Base-by-base conservation (phyloP, 2,329 filamentous ascomycete genomes). In the Ophiostoma perfectum region DNA sequence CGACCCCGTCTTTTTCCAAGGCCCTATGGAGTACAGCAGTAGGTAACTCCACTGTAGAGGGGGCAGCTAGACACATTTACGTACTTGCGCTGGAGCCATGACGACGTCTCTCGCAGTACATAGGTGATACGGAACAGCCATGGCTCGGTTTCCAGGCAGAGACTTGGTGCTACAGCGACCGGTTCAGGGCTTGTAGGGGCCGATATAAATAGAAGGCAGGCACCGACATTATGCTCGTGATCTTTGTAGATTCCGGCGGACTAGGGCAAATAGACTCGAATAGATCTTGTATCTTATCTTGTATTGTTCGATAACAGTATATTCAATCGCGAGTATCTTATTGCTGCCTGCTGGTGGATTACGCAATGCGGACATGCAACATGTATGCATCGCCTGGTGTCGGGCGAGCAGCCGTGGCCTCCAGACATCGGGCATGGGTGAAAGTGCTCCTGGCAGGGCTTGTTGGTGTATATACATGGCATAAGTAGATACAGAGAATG, bases 331-430 rank as follows among this genome's bases (percentile, higher is more conserved):
- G 2, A 27, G 27, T 2, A 27, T 41, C 41, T 39, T 14, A n/a
- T 3, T 62, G 58, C 58, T 62, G 36, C 58, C 58, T 62, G 58
- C 2, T 62, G 58, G 27, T 11, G 49, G 27, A 62, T 62, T 62
- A 41, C 36, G 58, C 58, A 62, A 14, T 38, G 14, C 44, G 38
- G 62, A 64, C 62, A 27, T 55, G n/a, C n/a, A 27, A 14, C 27
- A 27, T 27, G 27, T 27, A 27, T 55, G n/a, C 49, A 12, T 27
- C 16, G 49, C 49, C 27, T 27, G 27, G 27, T 27, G 27, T 27
- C 27, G 27, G 27, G 27, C 27, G 1, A 27, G 27, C 27, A 27
- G 27, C 27, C 27, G 27, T 27, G 27, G 27, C 27, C 27, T 27
- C 27, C 7, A 55, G n/a, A 55, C 18, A 5, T 27, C 45, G 9